Evolutionary conservation across 2,329 filamentous ascomycete species (phyloP), one percentile per base, ranked within the genome.

Genomic region (Pestalotiopsis sp.): DNA sequence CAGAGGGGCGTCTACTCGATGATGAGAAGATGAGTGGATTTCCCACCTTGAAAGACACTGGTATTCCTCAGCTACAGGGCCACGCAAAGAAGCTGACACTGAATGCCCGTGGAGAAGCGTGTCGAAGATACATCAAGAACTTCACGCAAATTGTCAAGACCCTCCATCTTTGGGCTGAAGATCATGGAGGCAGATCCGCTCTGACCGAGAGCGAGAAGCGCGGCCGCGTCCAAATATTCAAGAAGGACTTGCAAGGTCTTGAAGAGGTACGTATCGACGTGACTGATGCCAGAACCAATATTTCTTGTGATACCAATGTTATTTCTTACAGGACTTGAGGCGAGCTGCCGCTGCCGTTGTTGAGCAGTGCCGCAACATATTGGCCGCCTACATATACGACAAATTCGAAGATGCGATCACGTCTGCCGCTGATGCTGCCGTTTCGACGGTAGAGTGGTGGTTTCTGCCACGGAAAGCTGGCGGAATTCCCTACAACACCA

Each of bases 71-170:
- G 58, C 81, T 92, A 1, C 87, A 88, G 73, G 79, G 79, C 0
- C 89, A 92, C 71, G 90, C 88, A 66, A 85, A 84, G 69, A 85
- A 85, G 57, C 78, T 91, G 3, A 91, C 89, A 0, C 84, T 87
- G 31, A 65, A 71, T 4, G 70, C 70, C 12, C 74, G 77, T 31
- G 76, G 80, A 5, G 80, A 79, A 4, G 80, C 77, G 20, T 85
- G 82, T 64, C 81, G 81, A 9, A 77, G 75, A 1, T 90, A 90
- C 69, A 77, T 91, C 2, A 86, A 84, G 12, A 82, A 80, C 38
- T 66, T 90, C 3, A 81, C 79, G 57, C 83, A 86, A 0, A 77
- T 91, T 20, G 6, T 65, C 3, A 64, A 80, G 76, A 9, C 71
- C 73, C 78, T 84, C 31, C 80, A 81, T 64, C 79, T 76, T 71